These are phyloP conservation scores for Trichosanthes cucumerina DNA, from an alignment of 306 rosid species.

Conservation along the genomic window DNA sequence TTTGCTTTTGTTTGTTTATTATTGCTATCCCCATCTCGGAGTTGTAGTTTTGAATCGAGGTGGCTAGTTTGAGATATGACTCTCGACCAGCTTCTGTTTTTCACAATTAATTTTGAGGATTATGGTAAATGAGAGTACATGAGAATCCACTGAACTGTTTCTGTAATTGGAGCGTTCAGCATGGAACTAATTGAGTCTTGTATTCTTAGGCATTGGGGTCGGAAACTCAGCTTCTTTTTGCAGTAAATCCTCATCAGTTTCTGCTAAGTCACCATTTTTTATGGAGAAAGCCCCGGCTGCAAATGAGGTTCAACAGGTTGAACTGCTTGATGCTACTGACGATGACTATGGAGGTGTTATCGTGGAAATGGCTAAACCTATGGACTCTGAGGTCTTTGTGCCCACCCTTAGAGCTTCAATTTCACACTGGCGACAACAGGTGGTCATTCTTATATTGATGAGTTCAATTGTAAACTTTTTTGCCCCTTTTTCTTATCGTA, in stretches of 20 bases:
- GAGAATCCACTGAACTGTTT: background rate
- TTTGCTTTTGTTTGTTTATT: background rate
- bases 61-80: background rate
- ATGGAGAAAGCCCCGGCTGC: conserved; percentile 18
- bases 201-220: conserved; percentile 13
- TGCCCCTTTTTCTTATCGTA: background rate
- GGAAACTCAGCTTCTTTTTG: conserved; percentile 8
- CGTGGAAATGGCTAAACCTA: conserved; percentile 44
- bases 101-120: background rate
- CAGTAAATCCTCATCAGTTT: conserved; percentile 17
- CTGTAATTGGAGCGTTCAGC: background rate
- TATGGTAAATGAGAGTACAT: background rate
- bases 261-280: conserved; percentile 18
- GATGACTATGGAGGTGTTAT: conserved; percentile 67
- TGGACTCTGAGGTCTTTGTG: conserved; percentile 37
- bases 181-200: background rate
- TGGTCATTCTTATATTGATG: conserved; percentile 13
- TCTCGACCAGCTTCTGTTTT: background rate
- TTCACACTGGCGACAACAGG: conserved; percentile 67
- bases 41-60: background rate
- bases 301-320: conserved; percentile 27
- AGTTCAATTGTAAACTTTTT: background rate
- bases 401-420: conserved; percentile 53
- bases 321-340: conserved; percentile 34
- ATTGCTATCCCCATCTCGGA: background rate